A percentile compares a stretch with the other conserved stretches of the same genome.
phyloP scores from a whole-genome alignment of 2,329 filamentous ascomycete species.

The Exophiala oligosperma region DNA sequence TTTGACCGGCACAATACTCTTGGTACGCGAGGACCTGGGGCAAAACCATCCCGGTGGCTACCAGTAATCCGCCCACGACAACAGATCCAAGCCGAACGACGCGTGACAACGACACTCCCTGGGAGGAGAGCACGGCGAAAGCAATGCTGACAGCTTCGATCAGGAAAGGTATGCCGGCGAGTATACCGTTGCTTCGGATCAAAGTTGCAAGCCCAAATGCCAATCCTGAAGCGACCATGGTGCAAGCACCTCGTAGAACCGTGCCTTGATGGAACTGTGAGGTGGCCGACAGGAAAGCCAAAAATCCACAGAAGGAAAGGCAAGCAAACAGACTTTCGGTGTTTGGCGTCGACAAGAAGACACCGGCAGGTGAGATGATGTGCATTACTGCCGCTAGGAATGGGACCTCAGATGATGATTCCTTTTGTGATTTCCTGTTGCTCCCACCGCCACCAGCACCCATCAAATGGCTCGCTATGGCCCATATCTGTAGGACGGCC shows the following conservation, averaged over 20 bases:
- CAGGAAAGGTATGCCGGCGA: slow-evolving; percentile 76
- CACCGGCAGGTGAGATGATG: slow-evolving; percentile 79
- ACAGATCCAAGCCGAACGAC: slow-evolving; percentile 59
- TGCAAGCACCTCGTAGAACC: slow-evolving; percentile 42
- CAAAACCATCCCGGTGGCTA: slow-evolving; percentile 65
- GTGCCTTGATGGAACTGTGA: slow-evolving; percentile 32
- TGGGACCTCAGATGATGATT: slow-evolving; percentile 50
- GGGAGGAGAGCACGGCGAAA: slow-evolving; percentile 41
- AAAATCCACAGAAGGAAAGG: slow-evolving; percentile 72
- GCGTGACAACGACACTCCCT: slow-evolving; percentile 37
- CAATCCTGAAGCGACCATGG: slow-evolving; percentile 60
- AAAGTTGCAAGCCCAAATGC: slow-evolving; percentile 71
- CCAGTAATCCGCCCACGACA: slow-evolving; percentile 64
- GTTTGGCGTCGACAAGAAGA: slow-evolving; percentile 88
- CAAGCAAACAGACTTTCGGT: slow-evolving; percentile 77
- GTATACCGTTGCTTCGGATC: slow-evolving; percentile 81
- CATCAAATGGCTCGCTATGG: slow-evolving; percentile 7
- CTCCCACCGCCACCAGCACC: slow-evolving; percentile 16
- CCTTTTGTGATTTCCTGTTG: slow-evolving; percentile 23
- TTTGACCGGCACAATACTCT: slow-evolving; percentile 60
- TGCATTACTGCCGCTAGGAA: slow-evolving; percentile 73
- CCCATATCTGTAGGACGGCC: slow-evolving; percentile 68
- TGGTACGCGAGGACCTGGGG: slow-evolving; percentile 77
- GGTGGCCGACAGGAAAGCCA: slow-evolving; percentile 61
- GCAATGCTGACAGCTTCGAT: slow-evolving; percentile 55